These are phyloP conservation scores for Saccharomyces uvarum DNA, from an alignment of 1,139 yeast genomes.

Conservation along the genomic window DNA sequence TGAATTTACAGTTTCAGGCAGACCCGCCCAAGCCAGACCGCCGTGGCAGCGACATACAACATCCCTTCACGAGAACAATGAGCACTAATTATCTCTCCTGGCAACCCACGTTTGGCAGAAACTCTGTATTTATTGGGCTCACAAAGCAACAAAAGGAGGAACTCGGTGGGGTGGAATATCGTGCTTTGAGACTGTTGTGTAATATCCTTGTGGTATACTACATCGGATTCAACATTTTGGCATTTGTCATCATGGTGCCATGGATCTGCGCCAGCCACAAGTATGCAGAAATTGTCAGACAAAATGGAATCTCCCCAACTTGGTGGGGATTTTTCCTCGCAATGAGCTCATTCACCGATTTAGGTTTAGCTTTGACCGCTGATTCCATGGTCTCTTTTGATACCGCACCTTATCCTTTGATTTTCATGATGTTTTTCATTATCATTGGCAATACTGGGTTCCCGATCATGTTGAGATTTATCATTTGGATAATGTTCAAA, in stretches of 20 bases:
- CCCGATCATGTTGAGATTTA: conserved; percentile 69
- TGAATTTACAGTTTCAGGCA: neutral
- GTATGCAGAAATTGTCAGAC: conserved; percentile 39
- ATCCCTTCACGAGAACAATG: conserved; percentile 33
- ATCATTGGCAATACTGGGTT: conserved; percentile 90
- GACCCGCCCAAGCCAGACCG: neutral
- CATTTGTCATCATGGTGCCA: conserved; percentile 50
- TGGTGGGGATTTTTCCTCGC: conserved; percentile 93
- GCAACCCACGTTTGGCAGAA: conserved; percentile 85
- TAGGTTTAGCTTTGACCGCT: conserved; percentile 72
- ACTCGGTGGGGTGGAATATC: conserved; percentile 91
- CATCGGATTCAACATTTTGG: conserved; percentile 62
- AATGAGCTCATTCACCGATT: conserved; percentile 67
- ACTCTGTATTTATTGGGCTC: conserved; percentile 78
- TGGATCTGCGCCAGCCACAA: conserved; percentile 44
- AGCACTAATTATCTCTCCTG: conserved; percentile 69
- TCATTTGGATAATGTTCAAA: conserved; percentile 71
- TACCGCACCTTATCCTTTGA: conserved; percentile 52
- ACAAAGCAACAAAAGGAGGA: conserved; percentile 84
- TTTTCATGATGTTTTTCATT: conserved; percentile 58
- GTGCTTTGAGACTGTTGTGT: conserved; percentile 71
- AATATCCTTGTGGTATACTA: conserved; percentile 59
- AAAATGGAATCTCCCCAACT: conserved; percentile 53
- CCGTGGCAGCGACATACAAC: neutral
- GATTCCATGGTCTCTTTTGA: conserved; percentile 66